A percentile compares a stretch with the other conserved stretches of the same genome.
Evolutionary conservation across 179 eudicot genomes (phyloP).

Genomic region (Pouteria campechiana): DNA sequence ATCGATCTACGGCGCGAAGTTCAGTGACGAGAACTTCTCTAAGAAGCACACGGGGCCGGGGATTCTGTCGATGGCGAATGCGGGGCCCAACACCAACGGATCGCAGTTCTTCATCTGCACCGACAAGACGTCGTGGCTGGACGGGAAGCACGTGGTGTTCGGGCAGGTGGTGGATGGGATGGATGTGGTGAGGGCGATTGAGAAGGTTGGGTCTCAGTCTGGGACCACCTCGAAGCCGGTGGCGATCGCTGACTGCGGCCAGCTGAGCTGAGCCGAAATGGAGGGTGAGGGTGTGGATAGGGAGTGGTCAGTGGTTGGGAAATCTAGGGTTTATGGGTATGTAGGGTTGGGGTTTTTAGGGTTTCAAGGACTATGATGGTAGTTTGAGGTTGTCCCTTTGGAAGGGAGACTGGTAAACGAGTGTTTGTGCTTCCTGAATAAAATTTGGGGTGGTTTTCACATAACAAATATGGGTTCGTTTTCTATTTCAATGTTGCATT

Average conservation of each 20-base stretch:
- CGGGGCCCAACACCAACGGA: conserved; percentile 66
- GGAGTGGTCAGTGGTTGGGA: not conserved
- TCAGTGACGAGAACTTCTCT: conserved; percentile 65
- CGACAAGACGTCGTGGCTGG: conserved; percentile 66
- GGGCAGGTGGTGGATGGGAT: conserved; percentile 68
- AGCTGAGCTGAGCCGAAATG: conserved; percentile 17
- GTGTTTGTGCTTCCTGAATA: no score
- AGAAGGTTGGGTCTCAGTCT: conserved; percentile 50
- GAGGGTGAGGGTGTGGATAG: not conserved
- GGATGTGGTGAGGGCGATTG: conserved; percentile 56
- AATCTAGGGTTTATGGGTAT: no score
- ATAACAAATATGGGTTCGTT: no score
- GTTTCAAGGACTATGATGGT: no score
- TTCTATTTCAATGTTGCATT: no score
- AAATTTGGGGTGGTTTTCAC: no score
- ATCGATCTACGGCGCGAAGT: conserved; percentile 65
- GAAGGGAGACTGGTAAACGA: no score
- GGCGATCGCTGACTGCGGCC: conserved; percentile 63
- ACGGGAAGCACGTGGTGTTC: conserved; percentile 72
- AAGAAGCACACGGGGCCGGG: conserved; percentile 85
- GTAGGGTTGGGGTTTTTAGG: no score
- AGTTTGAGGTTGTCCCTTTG: no score
- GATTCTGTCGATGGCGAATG: conserved; percentile 71
- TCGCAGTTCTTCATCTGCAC: conserved; percentile 87
- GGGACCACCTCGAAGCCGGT: conserved; percentile 47